phyloP scores from a whole-genome alignment of 495 filamentous ascomycete species.

The Penicillium soppii region DNA sequence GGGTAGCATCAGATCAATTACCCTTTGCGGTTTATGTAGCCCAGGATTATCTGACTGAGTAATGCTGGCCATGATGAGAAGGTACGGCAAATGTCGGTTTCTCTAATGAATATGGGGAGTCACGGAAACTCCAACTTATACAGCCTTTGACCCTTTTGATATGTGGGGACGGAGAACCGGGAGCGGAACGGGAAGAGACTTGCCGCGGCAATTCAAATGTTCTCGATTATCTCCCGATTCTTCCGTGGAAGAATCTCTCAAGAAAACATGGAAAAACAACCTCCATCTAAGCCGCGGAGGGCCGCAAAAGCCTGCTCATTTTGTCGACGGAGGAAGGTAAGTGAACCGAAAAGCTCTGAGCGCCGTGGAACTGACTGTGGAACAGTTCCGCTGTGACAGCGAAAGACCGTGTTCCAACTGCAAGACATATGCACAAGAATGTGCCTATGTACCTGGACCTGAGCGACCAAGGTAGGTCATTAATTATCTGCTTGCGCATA shows the following conservation, averaged over 20 bases:
- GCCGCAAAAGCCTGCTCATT: conserved; percentile 28
- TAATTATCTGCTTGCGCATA: too few relatives aligned
- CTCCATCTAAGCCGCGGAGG: conserved; percentile 12
- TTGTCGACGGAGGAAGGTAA: conserved; percentile 30
- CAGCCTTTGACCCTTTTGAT: too few relatives aligned
- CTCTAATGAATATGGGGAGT: background rate
- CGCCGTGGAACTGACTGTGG: background rate
- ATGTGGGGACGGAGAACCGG: background rate
- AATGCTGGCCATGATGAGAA: background rate
- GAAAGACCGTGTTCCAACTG: conserved; percentile 29
- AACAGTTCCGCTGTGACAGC: conserved; percentile 32
- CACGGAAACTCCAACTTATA: background rate
- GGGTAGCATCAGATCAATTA: background rate
- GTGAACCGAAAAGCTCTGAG: background rate
- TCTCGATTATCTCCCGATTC: background rate
- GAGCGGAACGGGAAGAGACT: conserved; percentile 11
- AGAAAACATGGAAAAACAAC: conserved; percentile 6
- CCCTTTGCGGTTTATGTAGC: background rate
- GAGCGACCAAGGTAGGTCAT: conserved; percentile 18
- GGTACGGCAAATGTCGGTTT: background rate
- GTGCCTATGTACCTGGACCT: conserved; percentile 10
- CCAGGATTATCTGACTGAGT: background rate
- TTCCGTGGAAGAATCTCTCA: conserved; percentile 3
- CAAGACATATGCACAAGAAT: conserved; percentile 17
- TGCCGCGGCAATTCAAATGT: conserved; percentile 17